These are phyloP conservation scores for Didymella pinodella DNA, from an alignment of 2,329 filamentous ascomycete genomes.

Conservation along the genomic window DNA sequence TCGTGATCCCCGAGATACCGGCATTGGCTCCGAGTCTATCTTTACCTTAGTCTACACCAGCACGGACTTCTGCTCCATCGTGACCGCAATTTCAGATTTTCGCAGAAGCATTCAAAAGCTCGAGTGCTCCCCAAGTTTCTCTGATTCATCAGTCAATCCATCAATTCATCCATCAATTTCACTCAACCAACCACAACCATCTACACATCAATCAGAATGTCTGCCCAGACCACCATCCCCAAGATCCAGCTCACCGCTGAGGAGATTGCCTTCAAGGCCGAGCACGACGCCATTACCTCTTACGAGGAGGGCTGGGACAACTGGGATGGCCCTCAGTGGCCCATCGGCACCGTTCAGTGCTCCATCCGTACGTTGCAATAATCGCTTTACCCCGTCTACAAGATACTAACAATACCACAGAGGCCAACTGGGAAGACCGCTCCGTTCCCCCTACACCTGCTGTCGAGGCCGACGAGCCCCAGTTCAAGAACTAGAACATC, in stretches of 20 bases:
- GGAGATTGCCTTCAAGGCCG: conserved; percentile 33
- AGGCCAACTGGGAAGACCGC: conserved; percentile 24
- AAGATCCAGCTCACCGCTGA: conserved; percentile 23
- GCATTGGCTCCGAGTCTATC: conserved; percentile 20
- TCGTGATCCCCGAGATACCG: conserved; percentile 23
- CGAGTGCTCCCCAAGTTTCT: conserved; percentile 8
- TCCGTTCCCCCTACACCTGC: conserved; percentile 21
- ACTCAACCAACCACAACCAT: conserved; percentile 4
- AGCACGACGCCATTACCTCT: conserved; percentile 33
- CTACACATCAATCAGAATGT: conserved; percentile 16
- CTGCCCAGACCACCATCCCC: conserved; percentile 19
- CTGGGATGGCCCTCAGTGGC: conserved; percentile 38
- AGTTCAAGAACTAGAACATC: conserved; percentile 21
- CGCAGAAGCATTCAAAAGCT: conserved; percentile 21
- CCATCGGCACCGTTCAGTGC: conserved; percentile 35
- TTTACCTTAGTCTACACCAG: conserved; percentile 25
- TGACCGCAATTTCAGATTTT: conserved; percentile 23
- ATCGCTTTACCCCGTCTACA: neutral
- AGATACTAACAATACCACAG: conserved; percentile 10
- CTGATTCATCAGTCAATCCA: conserved; percentile 15
- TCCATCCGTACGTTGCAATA: conserved; percentile 27
- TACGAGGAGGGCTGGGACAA: conserved; percentile 41
- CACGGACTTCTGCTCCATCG: conserved; percentile 19
- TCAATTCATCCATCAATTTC: conserved; percentile 11
- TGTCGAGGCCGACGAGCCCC: conserved; percentile 23